Percentiles rank a stretch among this genome's conserved stretches.
These are phyloP conservation scores for Aspergillus carbonarius DNA, from an alignment of 2,329 filamentous ascomycete species.

Conservation along the genomic window DNA sequence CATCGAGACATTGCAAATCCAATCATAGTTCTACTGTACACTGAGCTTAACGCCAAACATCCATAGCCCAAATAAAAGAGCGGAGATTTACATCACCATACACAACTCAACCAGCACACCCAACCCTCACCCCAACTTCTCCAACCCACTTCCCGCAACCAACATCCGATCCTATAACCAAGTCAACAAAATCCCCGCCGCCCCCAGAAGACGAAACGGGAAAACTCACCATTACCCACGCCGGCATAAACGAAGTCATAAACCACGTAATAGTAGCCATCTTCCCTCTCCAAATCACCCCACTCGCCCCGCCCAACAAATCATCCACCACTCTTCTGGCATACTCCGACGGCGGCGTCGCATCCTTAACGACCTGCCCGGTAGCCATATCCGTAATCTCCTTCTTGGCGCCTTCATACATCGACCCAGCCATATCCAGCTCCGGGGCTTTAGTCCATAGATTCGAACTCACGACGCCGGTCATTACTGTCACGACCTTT, in stretches of 20 bases:
- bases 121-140: background rate
- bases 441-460: constrained; percentile 14
- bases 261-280: constrained; percentile 13
- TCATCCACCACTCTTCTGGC: constrained; percentile 23
- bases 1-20: too few species aligned
- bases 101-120: background rate
- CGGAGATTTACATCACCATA: background rate
- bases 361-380: background rate
- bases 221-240: constrained; percentile 17
- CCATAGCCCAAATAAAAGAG: background rate
- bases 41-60: too few species aligned
- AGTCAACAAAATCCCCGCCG: background rate
- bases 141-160: background rate
- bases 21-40: too few species aligned
- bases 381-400: constrained; percentile 5
- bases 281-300: constrained; percentile 21
- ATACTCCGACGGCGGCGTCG: constrained; percentile 12
- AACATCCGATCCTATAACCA: background rate
- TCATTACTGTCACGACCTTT: constrained; percentile 21
- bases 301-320: constrained; percentile 22
- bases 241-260: constrained; percentile 9
- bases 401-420: constrained; percentile 16
- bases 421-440: constrained; percentile 17
- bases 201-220: background rate
- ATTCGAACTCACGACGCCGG: constrained; percentile 19